These are phyloP conservation scores for Cladosporium sp. DNA, from an alignment of 2,329 filamentous ascomycete species.

Conservation along the genomic window DNA sequence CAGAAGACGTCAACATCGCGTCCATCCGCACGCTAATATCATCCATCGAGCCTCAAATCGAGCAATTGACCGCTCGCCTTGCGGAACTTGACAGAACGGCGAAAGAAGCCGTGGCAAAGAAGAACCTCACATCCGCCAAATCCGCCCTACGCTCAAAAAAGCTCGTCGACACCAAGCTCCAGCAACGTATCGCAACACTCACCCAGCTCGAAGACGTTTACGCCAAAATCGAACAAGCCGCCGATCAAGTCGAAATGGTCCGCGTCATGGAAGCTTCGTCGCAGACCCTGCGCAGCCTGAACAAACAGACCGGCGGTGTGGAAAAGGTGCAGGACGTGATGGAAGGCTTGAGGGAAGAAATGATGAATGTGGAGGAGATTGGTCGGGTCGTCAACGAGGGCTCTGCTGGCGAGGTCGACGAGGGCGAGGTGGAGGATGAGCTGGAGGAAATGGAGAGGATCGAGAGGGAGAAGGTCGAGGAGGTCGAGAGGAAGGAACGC, in stretches of 20 bases:
- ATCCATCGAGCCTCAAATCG: constrained; percentile 62
- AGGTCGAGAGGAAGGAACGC: constrained; percentile 54
- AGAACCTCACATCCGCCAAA: constrained; percentile 70
- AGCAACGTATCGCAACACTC: constrained; percentile 67
- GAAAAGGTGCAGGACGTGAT: constrained; percentile 73
- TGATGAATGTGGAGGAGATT: constrained; percentile 77
- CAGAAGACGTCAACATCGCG: constrained; percentile 77
- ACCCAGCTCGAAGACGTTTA: constrained; percentile 79
- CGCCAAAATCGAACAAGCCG: constrained; percentile 76
- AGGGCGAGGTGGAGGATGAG: constrained; percentile 82
- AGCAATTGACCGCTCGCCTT: constrained; percentile 56
- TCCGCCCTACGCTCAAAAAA: constrained; percentile 80
- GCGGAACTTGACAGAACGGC: constrained; percentile 51
- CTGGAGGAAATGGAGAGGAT: constrained; percentile 66
- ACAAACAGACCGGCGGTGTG: constrained; percentile 70
- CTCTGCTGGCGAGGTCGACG: constrained; percentile 55
- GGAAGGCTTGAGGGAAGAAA: constrained; percentile 69
- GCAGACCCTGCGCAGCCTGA: constrained; percentile 65
- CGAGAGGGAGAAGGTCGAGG: constrained; percentile 69
- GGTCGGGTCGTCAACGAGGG: constrained; percentile 67
- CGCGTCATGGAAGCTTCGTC: constrained; percentile 76
- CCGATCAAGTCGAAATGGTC: constrained; percentile 78
- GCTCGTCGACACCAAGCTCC: constrained; percentile 67
- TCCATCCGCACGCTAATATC: constrained; percentile 69
- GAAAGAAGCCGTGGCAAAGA: constrained; percentile 63